Evolutionary conservation across 2,329 filamentous ascomycete genomes (phyloP).

Genomic region (Penicillium sp.): DNA sequence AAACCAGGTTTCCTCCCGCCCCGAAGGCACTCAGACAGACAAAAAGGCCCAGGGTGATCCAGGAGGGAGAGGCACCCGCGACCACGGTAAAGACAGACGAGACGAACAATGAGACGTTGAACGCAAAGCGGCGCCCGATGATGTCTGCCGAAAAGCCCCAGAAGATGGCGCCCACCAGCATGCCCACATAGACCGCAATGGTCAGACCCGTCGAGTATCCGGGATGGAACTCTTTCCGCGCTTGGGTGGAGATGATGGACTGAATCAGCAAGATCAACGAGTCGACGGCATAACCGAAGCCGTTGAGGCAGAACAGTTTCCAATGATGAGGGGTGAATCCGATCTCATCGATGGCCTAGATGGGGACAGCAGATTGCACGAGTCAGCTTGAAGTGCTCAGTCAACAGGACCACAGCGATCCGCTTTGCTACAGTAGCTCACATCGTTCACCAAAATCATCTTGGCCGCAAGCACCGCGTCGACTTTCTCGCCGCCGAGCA

Average conservation of each 20-base stretch:
- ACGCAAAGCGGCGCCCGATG: slow-evolving; percentile 69
- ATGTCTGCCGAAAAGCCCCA: slow-evolving; percentile 71
- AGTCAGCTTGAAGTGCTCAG: background rate
- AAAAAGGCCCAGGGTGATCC: slow-evolving; percentile 66
- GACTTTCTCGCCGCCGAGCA: slow-evolving; percentile 29
- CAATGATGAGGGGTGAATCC: slow-evolving; percentile 63
- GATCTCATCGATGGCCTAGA: slow-evolving; percentile 56
- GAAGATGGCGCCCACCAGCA: slow-evolving; percentile 58
- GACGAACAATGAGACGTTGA: slow-evolving; percentile 68
- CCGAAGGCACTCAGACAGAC: slow-evolving; percentile 67
- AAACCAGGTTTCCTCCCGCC: slow-evolving; percentile 64
- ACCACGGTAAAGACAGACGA: slow-evolving; percentile 65
- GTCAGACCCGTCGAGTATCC: slow-evolving; percentile 41
- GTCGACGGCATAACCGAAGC: slow-evolving; percentile 57
- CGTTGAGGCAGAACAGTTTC: slow-evolving; percentile 65
- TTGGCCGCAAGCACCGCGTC: slow-evolving; percentile 47
- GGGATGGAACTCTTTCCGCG: slow-evolving; percentile 33
- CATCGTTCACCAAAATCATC: slow-evolving; percentile 44
- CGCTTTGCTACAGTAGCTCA: slow-evolving; percentile 10
- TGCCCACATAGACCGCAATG: slow-evolving; percentile 47
- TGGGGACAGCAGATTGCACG: background rate
- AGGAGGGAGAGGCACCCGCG: slow-evolving; percentile 69
- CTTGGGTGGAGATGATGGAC: slow-evolving; percentile 35
- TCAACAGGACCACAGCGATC: background rate
- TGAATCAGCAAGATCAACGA: slow-evolving; percentile 44